phyloP scores from a whole-genome alignment of 2,329 filamentous ascomycete genomes.

The Exserohilum rostratum region DNA sequence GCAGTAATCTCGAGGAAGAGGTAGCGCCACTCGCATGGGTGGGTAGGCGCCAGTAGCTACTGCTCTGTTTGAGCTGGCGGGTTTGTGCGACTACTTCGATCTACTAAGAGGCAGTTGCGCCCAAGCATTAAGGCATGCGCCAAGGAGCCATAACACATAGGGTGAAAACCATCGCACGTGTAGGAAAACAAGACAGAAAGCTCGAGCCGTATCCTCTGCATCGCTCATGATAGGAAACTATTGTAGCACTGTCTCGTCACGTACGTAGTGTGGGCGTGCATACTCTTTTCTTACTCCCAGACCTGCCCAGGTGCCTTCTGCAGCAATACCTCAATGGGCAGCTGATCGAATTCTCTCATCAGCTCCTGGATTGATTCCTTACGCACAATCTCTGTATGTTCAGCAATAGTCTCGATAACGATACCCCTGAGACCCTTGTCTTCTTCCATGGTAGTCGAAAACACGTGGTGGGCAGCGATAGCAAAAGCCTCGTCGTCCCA shows the following conservation, averaged over 20 bases:
- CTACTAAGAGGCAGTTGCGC: too few species aligned
- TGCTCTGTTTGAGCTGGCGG: too few species aligned
- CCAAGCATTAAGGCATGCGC: background rate
- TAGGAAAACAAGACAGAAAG: background rate
- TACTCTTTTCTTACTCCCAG: background rate
- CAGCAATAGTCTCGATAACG: slow-evolving; percentile 30
- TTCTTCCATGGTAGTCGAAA: slow-evolving; percentile 29
- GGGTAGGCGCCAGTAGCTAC: too few species aligned
- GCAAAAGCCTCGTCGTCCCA: slow-evolving; percentile 33
- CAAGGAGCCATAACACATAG: background rate
- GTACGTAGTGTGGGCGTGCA: background rate
- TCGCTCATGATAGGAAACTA: too few species aligned
- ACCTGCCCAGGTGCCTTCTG: background rate
- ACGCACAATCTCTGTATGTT: slow-evolving; percentile 19
- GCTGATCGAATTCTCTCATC: slow-evolving; percentile 10
- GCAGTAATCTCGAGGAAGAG: too few species aligned
- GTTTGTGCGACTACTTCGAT: too few species aligned
- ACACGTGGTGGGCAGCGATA: slow-evolving; percentile 30
- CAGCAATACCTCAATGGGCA: slow-evolving; percentile 9
- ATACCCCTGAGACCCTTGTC: slow-evolving; percentile 42
- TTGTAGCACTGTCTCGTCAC: background rate
- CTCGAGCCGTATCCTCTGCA: too few species aligned
- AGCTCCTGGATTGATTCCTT: slow-evolving; percentile 13
- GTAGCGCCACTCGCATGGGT: too few species aligned
- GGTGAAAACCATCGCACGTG: too few species aligned